Evolutionary conservation across 441 rosid species (phyloP), one percentile per base, ranked within the genome.

Genomic region (Eutrema salsugineum): DNA sequence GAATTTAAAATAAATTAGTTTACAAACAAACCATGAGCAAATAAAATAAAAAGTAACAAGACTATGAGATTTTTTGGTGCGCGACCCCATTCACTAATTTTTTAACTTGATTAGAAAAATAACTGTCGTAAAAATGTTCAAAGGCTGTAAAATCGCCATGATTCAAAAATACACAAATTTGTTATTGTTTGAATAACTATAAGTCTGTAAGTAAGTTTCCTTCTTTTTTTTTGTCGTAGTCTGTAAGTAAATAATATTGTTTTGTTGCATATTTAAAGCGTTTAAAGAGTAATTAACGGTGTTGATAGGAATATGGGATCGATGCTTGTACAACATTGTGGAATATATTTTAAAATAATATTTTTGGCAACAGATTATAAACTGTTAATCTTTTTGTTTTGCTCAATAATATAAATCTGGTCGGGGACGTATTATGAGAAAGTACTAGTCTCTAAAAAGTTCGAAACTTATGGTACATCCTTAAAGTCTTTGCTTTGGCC

Each of bases 401-500:
- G 60, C 27, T 36, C 55, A 72, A 27, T 38, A 35, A 8, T 55
- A 54, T 36, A 58, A 44, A 63, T 32, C 14, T 73, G 66, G 50
- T 27, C 33, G 24, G 30, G 49, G n/a, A 44, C 51, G 60, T 58
- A 66, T 65, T 66, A 73, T 73, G 62, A 73, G 55, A 66, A 73
- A 66, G 72, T 66, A 49, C 14, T 58, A 66, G 54, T 73, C 62
- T 58, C 20, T 38, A 49, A n/a, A 73, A 66, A 49, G 72, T 58
- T 58, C 9, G 61, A 66, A 66, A 48, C 71, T 14, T 65, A 65
- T 65, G 53, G 71, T 65, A 72, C 71, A 72, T 64, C 53, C 66
- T 46, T 56, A 56, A 65, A 73, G 77, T 66, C 72, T 38, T 73
- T 73, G 67, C 72, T 66, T 66, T 73, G 72, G 67, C 77, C 77